Conservation (phyloP, 2,329 filamentous ascomycete species). For the Cercospora sesami region DNA sequence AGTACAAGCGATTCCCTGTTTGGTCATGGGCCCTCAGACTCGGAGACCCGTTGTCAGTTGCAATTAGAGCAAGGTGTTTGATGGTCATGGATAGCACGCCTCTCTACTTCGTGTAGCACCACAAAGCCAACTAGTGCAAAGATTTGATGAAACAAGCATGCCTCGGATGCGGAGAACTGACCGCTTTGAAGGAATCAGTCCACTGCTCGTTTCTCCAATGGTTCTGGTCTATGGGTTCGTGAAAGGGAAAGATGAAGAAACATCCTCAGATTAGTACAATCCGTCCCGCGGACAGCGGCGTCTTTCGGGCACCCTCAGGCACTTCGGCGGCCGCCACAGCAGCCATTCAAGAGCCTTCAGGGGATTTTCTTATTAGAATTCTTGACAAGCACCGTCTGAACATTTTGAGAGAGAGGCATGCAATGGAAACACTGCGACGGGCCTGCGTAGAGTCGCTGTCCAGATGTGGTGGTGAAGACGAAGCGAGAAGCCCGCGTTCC, state of each 20-base stretch:
- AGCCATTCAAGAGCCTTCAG: too few relatives aligned
- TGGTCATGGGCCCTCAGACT: not conserved
- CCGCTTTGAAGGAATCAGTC: too few relatives aligned
- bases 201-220: too few relatives aligned
- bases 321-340: not conserved
- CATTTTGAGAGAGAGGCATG: not conserved
- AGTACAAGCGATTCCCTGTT: not conserved
- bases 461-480: not conserved
- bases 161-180: too few relatives aligned
- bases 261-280: not conserved
- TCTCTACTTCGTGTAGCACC: too few relatives aligned
- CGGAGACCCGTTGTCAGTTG: not conserved
- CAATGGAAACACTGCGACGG: not conserved
- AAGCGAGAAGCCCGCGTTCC: too few relatives aligned
- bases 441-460: not conserved
- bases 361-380: not conserved
- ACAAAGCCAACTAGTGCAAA: too few relatives aligned
- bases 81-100: too few relatives aligned
- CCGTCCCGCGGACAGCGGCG: not conserved
- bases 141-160: too few relatives aligned
- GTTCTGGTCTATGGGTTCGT: too few relatives aligned
- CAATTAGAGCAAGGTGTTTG: not conserved
- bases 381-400: not conserved
- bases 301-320: not conserved
- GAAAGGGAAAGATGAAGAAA: too few relatives aligned